A percentile compares a stretch with the other conserved stretches of the same genome.
These are phyloP conservation scores for Yamadazyma oceani DNA, from an alignment of 1,139 yeast genomes.

Conservation along the genomic window DNA sequence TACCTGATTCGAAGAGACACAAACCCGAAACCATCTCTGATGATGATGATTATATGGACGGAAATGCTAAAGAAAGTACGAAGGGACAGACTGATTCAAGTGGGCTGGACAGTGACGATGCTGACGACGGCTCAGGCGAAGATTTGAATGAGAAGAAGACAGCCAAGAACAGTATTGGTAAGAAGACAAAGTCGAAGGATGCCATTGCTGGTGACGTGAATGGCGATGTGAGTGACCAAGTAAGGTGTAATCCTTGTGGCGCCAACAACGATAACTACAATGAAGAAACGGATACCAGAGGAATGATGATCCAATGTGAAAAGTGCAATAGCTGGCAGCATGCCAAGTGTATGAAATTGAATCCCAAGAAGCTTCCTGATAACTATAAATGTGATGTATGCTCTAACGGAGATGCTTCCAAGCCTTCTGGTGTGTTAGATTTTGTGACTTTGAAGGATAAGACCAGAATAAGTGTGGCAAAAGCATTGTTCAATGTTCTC, in stretches of 20 bases:
- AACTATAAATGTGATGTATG: conserved; percentile 36
- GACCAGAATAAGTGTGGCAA: conserved; percentile 36
- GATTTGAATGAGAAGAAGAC: no score
- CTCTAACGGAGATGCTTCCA: conserved; percentile 3
- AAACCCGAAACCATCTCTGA: conserved; percentile 2
- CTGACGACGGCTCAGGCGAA: neutral
- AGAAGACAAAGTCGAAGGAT: conserved; percentile 2
- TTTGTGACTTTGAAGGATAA: conserved; percentile 23
- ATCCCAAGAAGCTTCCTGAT: conserved; percentile 28
- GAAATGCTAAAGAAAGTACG: neutral
- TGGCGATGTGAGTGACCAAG: conserved; percentile 19
- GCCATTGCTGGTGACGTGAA: conserved; percentile 2
- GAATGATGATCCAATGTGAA: conserved; percentile 80
- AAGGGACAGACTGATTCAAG: no score
- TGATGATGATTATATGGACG: conserved; percentile 10
- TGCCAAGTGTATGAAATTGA: conserved; percentile 65
- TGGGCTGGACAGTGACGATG: neutral
- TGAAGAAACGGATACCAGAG: conserved; percentile 57
- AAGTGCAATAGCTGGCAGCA: conserved; percentile 85
- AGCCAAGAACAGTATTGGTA: no score
- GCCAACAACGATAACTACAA: conserved; percentile 62
- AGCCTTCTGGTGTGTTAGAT: no score
- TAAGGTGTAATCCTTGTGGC: conserved; percentile 65
- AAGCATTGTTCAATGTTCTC: conserved; percentile 39
- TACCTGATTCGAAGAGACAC: neutral